A percentile compares a stretch with the other conserved stretches of the same genome.
These are phyloP conservation scores for Coemansia sp. DNA, from an alignment of 192 early-diverging fungal species.

Conservation along the genomic window DNA sequence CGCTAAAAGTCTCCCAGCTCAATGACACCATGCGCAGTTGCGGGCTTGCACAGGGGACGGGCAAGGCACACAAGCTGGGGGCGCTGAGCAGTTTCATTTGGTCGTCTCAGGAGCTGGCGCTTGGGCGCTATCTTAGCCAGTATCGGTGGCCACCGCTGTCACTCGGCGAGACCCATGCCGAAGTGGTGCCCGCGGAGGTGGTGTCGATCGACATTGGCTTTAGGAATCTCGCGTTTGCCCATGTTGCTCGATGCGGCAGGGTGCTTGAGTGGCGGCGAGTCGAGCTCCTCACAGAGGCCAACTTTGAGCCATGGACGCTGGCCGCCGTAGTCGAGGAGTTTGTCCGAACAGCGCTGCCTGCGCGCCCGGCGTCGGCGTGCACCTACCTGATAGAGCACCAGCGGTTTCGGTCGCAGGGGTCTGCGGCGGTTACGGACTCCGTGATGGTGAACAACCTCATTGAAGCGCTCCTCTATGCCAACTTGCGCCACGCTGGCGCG, in stretches of 20 bases:
- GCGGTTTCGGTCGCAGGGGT: slow-evolving; percentile 57
- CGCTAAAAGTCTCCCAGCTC: slow-evolving; percentile 36
- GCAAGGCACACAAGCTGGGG: slow-evolving; percentile 33
- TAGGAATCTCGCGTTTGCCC: slow-evolving; percentile 53
- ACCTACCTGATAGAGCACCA: slow-evolving; percentile 57
- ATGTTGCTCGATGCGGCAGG: slow-evolving; percentile 30
- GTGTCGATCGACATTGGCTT: slow-evolving; percentile 60
- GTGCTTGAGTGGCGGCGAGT: slow-evolving; percentile 45
- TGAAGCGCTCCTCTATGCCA: slow-evolving; percentile 54
- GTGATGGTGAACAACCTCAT: slow-evolving; percentile 58
- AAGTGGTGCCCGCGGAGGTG: slow-evolving; percentile 38
- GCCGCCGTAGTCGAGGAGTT: slow-evolving; percentile 33
- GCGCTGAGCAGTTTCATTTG: slow-evolving; percentile 38
- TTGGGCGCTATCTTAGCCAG: slow-evolving; percentile 16
- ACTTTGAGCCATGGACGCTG: slow-evolving; percentile 54
- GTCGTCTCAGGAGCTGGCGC: slow-evolving; percentile 31
- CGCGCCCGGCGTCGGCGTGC: slow-evolving; percentile 18
- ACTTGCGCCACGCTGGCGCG: slow-evolving; percentile 34
- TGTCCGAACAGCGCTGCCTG: slow-evolving; percentile 38
- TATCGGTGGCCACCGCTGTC: slow-evolving; percentile 6
- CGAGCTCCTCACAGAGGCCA: slow-evolving; percentile 45
- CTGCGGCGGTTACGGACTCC: slow-evolving; percentile 51
- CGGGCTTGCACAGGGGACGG: slow-evolving; percentile 38
- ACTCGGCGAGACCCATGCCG: slow-evolving; percentile 7
- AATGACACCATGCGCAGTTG: slow-evolving; percentile 37